Conservation (phyloP, 331 rosid genomes). For the Malus hybrid region DNA sequence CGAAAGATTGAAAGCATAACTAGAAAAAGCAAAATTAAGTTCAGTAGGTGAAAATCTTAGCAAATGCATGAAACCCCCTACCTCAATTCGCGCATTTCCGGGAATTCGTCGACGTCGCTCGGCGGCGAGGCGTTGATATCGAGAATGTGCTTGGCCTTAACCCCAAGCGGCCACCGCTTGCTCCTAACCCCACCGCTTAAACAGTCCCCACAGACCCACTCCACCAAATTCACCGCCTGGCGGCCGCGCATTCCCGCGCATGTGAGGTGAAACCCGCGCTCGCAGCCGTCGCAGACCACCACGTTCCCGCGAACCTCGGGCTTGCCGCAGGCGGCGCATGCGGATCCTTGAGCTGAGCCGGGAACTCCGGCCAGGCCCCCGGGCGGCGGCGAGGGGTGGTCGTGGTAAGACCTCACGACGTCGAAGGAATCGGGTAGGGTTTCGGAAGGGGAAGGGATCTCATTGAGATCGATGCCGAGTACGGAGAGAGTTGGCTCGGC, state of each 20-base stretch:
- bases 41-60: not conserved
- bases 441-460: constrained; percentile 94
- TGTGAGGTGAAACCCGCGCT: constrained; percentile 68
- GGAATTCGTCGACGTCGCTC: constrained; percentile 41
- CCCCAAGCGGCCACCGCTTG: constrained; percentile 93
- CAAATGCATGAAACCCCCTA: constrained; percentile 26
- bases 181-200: constrained; percentile 52
- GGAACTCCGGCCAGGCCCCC: constrained; percentile 66
- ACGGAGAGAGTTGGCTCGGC: constrained; percentile 48
- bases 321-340: constrained; percentile 49
- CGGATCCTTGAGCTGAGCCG: constrained; percentile 14
- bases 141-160: constrained; percentile 71
- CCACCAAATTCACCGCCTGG: constrained; percentile 37
- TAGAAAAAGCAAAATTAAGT: not conserved
- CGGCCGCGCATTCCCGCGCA: constrained; percentile 74
- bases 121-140: constrained; percentile 98
- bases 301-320: constrained; percentile 41
- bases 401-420: constrained; percentile 70
- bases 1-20: not conserved
- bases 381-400: constrained; percentile 68
- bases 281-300: constrained; percentile 89
- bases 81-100: constrained; percentile 57
- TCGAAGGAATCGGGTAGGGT: constrained; percentile 68
- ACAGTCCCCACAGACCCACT: constrained; percentile 92
- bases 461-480: constrained; percentile 90